Percentiles rank a stretch among this genome's conserved stretches.
These are phyloP conservation scores for Saccharomycopsis amapae DNA, from an alignment of 805 yeast genomes.

Conservation along the genomic window DNA sequence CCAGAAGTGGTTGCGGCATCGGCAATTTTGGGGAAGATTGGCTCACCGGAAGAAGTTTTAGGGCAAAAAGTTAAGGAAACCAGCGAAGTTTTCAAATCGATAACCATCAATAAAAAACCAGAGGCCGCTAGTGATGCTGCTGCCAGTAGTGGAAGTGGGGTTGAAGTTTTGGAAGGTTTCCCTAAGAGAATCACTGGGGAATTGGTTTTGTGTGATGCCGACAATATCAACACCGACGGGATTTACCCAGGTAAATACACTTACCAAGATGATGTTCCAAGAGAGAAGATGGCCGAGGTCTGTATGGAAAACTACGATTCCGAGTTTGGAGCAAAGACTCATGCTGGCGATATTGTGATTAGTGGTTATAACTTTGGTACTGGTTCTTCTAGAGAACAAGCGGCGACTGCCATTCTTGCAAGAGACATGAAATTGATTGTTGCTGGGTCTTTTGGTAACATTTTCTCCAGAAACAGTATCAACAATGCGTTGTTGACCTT, in stretches of 20 bases:
- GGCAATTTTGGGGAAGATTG: conserved; percentile 91
- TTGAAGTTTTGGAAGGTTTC: conserved; percentile 84
- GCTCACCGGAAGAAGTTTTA: conserved; percentile 78
- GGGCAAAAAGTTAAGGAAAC: conserved; percentile 37
- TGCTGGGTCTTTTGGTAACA: conserved; percentile 96
- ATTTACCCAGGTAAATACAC: conserved; percentile 99
- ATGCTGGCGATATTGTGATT: conserved; percentile 82
- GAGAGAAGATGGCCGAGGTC: conserved; percentile 96
- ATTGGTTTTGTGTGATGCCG: conserved; percentile 91
- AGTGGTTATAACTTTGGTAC: conserved; percentile 97
- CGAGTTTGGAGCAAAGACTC: conserved; percentile 74
- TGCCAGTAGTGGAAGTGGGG: conserved; percentile 35
- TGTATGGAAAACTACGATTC: conserved; percentile 98
- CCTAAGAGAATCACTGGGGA: conserved; percentile 88
- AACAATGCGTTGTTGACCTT: conserved; percentile 91
- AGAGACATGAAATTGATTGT: conserved; percentile 89
- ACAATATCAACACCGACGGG: conserved; percentile 95
- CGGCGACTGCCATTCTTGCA: conserved; percentile 96
- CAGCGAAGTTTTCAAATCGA: conserved; percentile 23
- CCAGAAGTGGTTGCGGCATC: conserved; percentile 99
- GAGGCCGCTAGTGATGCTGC: conserved; percentile 26
- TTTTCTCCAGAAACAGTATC: conserved; percentile 91
- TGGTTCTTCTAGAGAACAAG: conserved; percentile 98
- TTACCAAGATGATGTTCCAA: conserved; percentile 93
- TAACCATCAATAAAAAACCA: conserved; percentile 30